Base-by-base conservation (phyloP, 108 stramenopile genomes). In the Fragilaria radians region DNA sequence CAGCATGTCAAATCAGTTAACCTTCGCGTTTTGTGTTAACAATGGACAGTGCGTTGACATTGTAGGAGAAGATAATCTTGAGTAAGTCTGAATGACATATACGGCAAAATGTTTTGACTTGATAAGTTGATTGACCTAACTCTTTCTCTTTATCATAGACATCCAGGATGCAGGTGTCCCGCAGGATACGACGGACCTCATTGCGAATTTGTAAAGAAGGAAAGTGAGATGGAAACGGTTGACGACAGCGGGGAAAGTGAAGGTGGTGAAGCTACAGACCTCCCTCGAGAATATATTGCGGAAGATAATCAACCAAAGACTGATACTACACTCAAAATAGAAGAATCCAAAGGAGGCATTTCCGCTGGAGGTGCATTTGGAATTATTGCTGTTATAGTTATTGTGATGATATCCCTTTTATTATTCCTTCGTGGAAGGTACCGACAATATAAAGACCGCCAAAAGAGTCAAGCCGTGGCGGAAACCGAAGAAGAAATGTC, bases 141-240 rank as follows among this genome's bases (percentile, higher is more conserved):
- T 51, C 50, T 7, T 9, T 29, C 29, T 22, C 42, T 50, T 48
- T 59, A 9, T n/a, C 28, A 3, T 48, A 69, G 68, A 21, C 72
- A 73, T 48, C 58, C 62, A 22, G 72, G 72, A 46, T 73, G 72
- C 26, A 28, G 57, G 1, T 73, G 72, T 50, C 31, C 36, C 11
- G 25, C 47, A 31, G 66, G 33, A 19, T 73, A 67, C 32, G n/a
- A 57, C 23, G 72, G 72, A 28, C 54, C 58, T 21, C 72, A 73
- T 59, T 73, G 72, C 45, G 67, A 73, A 36, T 36, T 57, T 32
- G 11, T 42, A 7, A 42, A 42, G 36, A 7, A 14, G 14, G 36
- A 42, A 7, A 14, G 36, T 14, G 36, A 42, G 11, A 7, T 14
- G 14, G 36, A 42, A 42, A 42, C 7, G 36, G 36, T 11, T 14